These are phyloP conservation scores for Colletotrichum eleusines DNA, from an alignment of 2,329 filamentous ascomycete genomes.

Conservation along the genomic window DNA sequence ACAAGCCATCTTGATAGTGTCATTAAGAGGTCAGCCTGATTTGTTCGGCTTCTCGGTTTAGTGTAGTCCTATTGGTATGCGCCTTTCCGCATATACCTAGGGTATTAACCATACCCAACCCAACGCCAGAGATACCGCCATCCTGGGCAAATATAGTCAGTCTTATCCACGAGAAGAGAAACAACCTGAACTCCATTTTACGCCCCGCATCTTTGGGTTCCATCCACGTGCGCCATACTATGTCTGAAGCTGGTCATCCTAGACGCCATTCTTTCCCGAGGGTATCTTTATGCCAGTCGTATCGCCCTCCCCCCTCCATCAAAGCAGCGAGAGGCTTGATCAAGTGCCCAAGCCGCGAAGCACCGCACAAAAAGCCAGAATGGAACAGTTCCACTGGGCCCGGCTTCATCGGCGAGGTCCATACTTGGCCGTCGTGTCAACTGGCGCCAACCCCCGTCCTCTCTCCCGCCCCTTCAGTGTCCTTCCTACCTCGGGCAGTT, in stretches of 20 bases:
- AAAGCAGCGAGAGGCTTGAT: too few species aligned
- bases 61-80: not conserved
- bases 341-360: not conserved
- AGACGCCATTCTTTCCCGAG: not conserved
- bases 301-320: not conserved
- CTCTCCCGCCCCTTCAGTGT: slow-evolving; percentile 10
- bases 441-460: slow-evolving; percentile 22
- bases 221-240: too few species aligned
- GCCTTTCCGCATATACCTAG: too few species aligned
- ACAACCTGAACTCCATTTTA: too few species aligned
- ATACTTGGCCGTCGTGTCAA: slow-evolving; percentile 22
- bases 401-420: not conserved
- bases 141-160: not conserved
- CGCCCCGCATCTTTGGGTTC: not conserved
- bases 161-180: not conserved
- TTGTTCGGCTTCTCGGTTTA: not conserved
- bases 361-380: not conserved
- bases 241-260: not conserved
- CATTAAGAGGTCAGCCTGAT: not conserved
- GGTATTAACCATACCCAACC: not conserved
- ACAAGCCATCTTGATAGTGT: not conserved
- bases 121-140: not conserved
- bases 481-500: not conserved
- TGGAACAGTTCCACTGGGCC: not conserved
- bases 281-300: not conserved